Evolutionary conservation across 2,329 filamentous ascomycete genomes (phyloP).

Genomic region (Epichloe uncinata): DNA sequence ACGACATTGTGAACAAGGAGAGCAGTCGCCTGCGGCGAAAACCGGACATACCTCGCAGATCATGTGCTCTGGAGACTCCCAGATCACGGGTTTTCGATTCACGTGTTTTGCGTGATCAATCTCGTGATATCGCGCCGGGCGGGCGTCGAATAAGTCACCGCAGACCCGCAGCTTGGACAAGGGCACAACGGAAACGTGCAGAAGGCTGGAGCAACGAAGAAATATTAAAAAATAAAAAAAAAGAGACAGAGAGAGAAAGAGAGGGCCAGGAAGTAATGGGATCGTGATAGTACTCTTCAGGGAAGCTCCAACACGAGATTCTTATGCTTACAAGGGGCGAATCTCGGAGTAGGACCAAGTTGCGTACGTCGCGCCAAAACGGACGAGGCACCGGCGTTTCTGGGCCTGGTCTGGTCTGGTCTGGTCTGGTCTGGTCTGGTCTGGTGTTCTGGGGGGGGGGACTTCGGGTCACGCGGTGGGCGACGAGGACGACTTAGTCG

Average conservation of each 20-base stretch:
- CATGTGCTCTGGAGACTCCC: constrained; percentile 26
- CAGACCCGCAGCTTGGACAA: constrained; percentile 8
- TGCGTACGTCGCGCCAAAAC: constrained; percentile 3
- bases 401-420: not conserved
- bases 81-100: constrained; percentile 33
- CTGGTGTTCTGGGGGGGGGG: not conserved
- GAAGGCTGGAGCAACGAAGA: not conserved
- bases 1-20: constrained; percentile 7
- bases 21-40: constrained; percentile 11
- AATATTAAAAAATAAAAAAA: not conserved
- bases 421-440: not conserved
- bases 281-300: not conserved
- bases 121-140: constrained; percentile 33
- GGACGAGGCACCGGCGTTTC: constrained; percentile 1
- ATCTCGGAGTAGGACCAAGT: constrained; percentile 2
- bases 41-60: constrained; percentile 30
- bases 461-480: constrained; percentile 9
- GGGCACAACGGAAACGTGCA: constrained; percentile 1
- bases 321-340: constrained; percentile 16
- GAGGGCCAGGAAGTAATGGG: not conserved
- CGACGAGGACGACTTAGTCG: constrained; percentile 6
- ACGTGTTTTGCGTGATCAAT: constrained; percentile 33
- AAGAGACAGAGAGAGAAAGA: not conserved
- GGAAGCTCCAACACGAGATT: constrained; percentile 6
- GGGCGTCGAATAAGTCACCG: constrained; percentile 18